A percentile compares a stretch with the other conserved stretches of the same genome.
Evolutionary conservation across 2,329 filamentous ascomycete species (phyloP).

Genomic region (Epichloe hybrida): DNA sequence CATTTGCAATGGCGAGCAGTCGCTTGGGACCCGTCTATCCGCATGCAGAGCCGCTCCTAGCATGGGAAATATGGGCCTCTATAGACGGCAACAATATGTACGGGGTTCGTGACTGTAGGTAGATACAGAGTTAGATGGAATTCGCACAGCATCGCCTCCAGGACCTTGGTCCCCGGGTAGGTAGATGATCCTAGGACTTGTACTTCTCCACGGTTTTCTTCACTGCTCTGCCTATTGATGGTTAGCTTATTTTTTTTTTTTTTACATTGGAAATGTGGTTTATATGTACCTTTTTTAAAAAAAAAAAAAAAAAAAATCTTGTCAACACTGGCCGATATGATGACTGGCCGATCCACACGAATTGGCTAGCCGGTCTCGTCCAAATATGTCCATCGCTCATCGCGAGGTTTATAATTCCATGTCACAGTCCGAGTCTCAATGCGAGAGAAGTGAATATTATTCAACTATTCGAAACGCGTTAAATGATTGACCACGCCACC

Average conservation of each 20-base stretch:
- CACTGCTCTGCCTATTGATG: too few relatives aligned
- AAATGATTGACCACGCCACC: not conserved
- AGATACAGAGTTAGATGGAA: conserved; percentile 31
- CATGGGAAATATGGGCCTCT: conserved; percentile 51
- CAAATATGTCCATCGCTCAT: not conserved
- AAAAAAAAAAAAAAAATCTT: too few relatives aligned
- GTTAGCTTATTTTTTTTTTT: too few relatives aligned
- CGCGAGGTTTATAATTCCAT: not conserved
- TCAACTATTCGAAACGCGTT: not conserved
- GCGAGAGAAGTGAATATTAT: not conserved
- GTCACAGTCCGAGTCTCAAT: not conserved
- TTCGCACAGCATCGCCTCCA: conserved; percentile 38
- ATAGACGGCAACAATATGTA: conserved; percentile 34
- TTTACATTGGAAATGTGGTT: too few relatives aligned
- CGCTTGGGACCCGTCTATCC: conserved; percentile 46
- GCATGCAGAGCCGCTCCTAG: conserved; percentile 39
- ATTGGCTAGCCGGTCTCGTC: too few relatives aligned
- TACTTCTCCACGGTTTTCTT: too few relatives aligned
- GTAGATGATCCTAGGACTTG: too few relatives aligned
- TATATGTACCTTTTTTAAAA: too few relatives aligned
- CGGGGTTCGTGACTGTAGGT: conserved; percentile 46
- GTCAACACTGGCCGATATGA: too few relatives aligned
- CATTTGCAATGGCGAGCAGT: conserved; percentile 23
- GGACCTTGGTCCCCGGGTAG: conserved; percentile 15
- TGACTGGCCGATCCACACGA: too few relatives aligned